Evolutionary conservation across 139 green algal species (phyloP).

Genomic region (Chlorella ohadii): DNA sequence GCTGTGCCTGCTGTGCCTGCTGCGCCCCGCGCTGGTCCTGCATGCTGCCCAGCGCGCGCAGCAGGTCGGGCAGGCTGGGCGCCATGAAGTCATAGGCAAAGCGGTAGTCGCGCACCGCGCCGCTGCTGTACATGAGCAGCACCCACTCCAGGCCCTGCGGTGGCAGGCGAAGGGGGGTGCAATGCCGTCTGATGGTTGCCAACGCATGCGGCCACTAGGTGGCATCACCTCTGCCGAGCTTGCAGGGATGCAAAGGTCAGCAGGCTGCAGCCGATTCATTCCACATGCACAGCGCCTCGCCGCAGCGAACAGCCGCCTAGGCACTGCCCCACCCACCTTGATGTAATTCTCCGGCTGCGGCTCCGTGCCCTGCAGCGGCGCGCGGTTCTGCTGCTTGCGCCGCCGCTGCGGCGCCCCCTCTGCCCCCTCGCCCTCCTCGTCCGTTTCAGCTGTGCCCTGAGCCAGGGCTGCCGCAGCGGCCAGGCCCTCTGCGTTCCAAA

Average conservation of each 20-base stretch:
- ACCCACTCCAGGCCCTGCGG: constrained; percentile 78
- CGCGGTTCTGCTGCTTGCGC: not conserved
- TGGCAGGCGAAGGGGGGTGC: not conserved
- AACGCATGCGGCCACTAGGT: too few relatives aligned
- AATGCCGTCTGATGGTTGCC: too few relatives aligned
- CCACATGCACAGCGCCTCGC: too few relatives aligned
- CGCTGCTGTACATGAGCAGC: constrained; percentile 78
- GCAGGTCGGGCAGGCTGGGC: constrained; percentile 34
- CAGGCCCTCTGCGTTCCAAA: not conserved
- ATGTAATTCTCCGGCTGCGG: constrained; percentile 13
- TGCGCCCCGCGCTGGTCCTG: not conserved
- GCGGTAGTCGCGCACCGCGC: constrained; percentile 72
- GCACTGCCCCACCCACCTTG: too few relatives aligned
- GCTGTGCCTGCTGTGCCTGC: not conserved
- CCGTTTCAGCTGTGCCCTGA: not conserved
- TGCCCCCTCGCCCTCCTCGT: not conserved
- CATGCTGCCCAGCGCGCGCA: not conserved
- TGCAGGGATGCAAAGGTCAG: too few relatives aligned
- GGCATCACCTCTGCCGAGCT: too few relatives aligned
- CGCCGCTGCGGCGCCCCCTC: not conserved
- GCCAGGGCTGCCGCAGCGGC: constrained; percentile 2
- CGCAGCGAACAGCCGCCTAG: too few relatives aligned
- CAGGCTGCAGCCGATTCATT: too few relatives aligned
- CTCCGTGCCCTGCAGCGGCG: not conserved
- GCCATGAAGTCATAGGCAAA: constrained; percentile 52